Evolutionary conservation across 1,284 basidiomycete species (phyloP).

Genomic region (Golubevia sp.): DNA sequence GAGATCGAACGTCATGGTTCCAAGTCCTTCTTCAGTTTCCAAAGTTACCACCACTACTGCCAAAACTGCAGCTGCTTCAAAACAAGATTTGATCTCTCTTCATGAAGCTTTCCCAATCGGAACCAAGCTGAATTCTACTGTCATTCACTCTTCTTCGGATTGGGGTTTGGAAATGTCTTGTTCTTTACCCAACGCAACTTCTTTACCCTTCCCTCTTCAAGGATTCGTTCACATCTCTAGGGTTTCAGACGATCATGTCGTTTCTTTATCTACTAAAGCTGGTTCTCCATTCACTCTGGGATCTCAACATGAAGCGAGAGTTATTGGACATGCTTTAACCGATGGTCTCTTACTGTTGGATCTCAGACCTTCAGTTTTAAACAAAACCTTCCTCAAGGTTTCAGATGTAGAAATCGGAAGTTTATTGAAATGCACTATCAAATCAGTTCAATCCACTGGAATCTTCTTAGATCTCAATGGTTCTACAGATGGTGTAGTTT

Average conservation of each 20-base stretch:
- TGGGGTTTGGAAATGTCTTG: constrained; percentile 36
- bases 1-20: too few species aligned
- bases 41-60: too few species aligned
- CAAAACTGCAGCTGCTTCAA: too few species aligned
- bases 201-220: constrained; percentile 13
- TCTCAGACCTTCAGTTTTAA: constrained; percentile 79
- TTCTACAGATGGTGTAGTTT: constrained; percentile 78
- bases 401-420: constrained; percentile 69
- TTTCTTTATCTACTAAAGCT: constrained; percentile 72
- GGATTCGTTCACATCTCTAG: constrained; percentile 74
- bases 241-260: constrained; percentile 85
- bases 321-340: constrained; percentile 83
- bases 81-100: constrained; percentile 6
- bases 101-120: constrained; percentile 47
- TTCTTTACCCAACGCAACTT: too few species aligned
- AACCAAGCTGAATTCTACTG: constrained; percentile 28
- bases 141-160: constrained; percentile 35
- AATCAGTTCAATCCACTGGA: constrained; percentile 32
- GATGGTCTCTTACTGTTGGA: constrained; percentile 88
- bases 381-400: constrained; percentile 84
- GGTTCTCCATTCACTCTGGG: constrained; percentile 40
- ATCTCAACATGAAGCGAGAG: constrained; percentile 76
- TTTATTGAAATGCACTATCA: constrained; percentile 36
- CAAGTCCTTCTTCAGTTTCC: too few species aligned
- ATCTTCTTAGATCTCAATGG: constrained; percentile 56